Evolutionary conservation across 208 protist genomes (phyloP).

Genomic region (Trypanosoma melophagium): DNA sequence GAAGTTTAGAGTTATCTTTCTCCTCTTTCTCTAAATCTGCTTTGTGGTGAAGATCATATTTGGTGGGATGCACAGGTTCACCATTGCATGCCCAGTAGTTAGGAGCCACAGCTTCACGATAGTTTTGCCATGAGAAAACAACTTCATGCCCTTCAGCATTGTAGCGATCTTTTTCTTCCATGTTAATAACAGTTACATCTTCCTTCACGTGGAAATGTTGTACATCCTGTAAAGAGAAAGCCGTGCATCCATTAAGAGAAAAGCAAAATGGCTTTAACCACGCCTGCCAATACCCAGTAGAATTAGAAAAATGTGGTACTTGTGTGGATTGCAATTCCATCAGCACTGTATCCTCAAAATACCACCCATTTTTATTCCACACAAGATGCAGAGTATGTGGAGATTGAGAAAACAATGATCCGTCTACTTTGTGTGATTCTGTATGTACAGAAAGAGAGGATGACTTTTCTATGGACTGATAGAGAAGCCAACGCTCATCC

Average conservation of each 20-base stretch:
- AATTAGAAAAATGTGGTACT: not conserved
- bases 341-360: conserved; percentile 16
- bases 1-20: not conserved
- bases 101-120: not conserved
- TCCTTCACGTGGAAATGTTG: conserved; percentile 5
- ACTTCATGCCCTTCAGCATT: not conserved
- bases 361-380: conserved; percentile 22
- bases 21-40: not conserved
- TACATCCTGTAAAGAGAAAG: conserved; percentile 3
- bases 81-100: conserved; percentile 23
- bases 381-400: conserved; percentile 14
- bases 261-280: conserved; percentile 12
- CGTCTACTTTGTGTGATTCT: not conserved
- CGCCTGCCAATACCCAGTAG: conserved; percentile 6
- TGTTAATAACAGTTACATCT: conserved; percentile 4
- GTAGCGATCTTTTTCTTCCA: not conserved
- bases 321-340: not conserved
- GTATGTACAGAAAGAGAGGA: not conserved
- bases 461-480: not conserved
- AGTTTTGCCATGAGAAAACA: not conserved
- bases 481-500: not conserved
- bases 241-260: not conserved
- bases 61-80: not conserved
- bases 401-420: no score
- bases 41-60: not conserved